Evolutionary conservation across 257 asterid genomes (phyloP), one percentile per base, ranked within the genome.

Genomic region (Misopates orontium): DNA sequence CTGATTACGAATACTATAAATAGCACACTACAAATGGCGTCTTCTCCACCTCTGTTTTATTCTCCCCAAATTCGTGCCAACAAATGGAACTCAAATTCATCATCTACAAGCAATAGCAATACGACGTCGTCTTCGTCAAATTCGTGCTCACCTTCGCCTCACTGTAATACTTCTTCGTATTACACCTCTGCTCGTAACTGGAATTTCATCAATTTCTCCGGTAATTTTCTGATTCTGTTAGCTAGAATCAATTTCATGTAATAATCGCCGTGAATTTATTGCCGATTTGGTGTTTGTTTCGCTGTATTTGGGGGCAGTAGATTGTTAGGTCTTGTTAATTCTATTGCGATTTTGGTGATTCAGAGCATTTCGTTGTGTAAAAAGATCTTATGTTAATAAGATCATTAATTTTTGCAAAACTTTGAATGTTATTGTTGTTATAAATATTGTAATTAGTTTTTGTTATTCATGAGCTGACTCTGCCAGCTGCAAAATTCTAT

Each of bases 1-100:
- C 1, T 8, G 10, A 3, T 1, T 36, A 36, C 11, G 6, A 2
- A 28, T 64, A 9, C 87, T 76, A 79, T 82, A 73, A 70, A 82
- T 78, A 82, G 87, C 54, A 71, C 45, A 31, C 19, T 68, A 51
- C 58, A 71, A 45, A 79, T 77, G 84, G 75, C 64, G 24, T 56
- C 75, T 32, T 65, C 82, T 24, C 56, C 84, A 53, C 73, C 81
- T 65, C 59, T 78, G 71, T 67, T 67, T 68, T 22, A 41, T 61
- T 70, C 18, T 19, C 44, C 39, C 77, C 56, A 67, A 10, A 62
- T 77, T 58, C 80, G 50, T 28, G 24, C 52, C 51, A 31, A 45
- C 77, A 24, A 40, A 65, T 59, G 77, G 57, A 67, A 36, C 79
- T 23, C 76, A n/a, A 64, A 58, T 51, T 67, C 45, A 48, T 22